Evolutionary conservation across 2,329 filamentous ascomycete genomes (phyloP).

Genomic region (Fusarium avenaceum): DNA sequence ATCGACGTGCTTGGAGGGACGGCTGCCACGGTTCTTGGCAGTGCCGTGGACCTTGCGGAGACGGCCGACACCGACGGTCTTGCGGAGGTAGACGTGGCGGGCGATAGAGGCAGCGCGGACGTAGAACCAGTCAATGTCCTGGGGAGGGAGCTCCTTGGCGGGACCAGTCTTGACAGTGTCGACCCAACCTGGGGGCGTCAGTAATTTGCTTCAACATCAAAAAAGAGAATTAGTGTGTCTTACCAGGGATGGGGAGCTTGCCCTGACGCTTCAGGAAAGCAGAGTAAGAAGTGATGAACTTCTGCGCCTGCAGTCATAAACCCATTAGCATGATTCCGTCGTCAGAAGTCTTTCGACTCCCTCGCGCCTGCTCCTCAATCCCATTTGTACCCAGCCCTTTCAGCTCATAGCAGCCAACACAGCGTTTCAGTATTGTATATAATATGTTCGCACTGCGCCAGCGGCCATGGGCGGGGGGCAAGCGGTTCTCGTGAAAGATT

Average conservation of each 20-base stretch:
- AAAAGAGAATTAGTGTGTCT: constrained; percentile 52
- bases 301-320: constrained; percentile 76
- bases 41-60: constrained; percentile 96
- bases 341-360: constrained; percentile 79
- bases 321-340: constrained; percentile 81
- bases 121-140: constrained; percentile 98
- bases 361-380: constrained; percentile 75
- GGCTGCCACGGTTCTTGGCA: constrained; percentile 95
- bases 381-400: constrained; percentile 46
- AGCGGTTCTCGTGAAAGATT: constrained; percentile 48
- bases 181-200: constrained; percentile 81
- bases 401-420: constrained; percentile 37
- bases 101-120: constrained; percentile 93
- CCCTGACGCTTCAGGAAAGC: constrained; percentile 95
- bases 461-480: constrained; percentile 40
- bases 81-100: constrained; percentile 98
- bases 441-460: constrained; percentile 38
- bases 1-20: constrained; percentile 94
- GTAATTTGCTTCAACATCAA: not conserved
- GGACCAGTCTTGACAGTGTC: constrained; percentile 99
- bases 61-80: constrained; percentile 98
- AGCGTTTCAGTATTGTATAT: constrained; percentile 34
- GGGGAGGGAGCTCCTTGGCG: constrained; percentile 96
- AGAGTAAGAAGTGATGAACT: constrained; percentile 89
- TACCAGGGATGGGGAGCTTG: constrained; percentile 91